phyloP scores from a whole-genome alignment of 1,284 basidiomycete species.

The Cryptococcus jaspeensis region DNA sequence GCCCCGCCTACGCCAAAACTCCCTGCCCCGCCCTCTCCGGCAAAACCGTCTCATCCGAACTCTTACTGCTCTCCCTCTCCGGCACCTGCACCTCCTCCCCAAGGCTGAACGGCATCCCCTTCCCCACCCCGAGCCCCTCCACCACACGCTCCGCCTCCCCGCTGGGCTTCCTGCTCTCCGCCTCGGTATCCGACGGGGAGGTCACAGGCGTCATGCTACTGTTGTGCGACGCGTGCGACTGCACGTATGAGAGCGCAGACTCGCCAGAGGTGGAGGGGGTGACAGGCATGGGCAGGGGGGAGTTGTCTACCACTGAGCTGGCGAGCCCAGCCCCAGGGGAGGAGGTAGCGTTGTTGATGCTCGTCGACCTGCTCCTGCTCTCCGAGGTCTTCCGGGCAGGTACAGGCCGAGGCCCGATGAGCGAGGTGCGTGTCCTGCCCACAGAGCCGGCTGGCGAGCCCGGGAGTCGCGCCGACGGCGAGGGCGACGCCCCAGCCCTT shows the following conservation, averaged over 20 bases:
- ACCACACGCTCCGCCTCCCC: not conserved
- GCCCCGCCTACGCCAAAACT: not conserved
- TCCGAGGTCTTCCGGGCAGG: conserved; percentile 4
- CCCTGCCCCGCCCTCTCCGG: not conserved
- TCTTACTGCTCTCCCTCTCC: conserved; percentile 15
- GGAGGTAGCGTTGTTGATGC: not conserved
- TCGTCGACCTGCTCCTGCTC: not conserved
- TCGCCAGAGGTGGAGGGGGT: conserved; percentile 18
- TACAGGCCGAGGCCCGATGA: conserved; percentile 27
- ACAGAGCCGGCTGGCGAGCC: conserved; percentile 1
- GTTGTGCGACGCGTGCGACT: conserved; percentile 9
- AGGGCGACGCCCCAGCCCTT: too few relatives aligned
- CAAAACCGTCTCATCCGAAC: conserved; percentile 22
- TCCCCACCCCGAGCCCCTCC: not conserved
- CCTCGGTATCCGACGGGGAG: conserved; percentile 13
- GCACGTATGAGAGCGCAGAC: conserved; percentile 13
- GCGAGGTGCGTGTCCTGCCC: conserved; percentile 9
- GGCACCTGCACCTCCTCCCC: not conserved
- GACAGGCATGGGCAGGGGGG: conserved; percentile 4
- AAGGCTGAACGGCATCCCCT: not conserved
- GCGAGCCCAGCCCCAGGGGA: not conserved
- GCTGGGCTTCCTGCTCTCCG: conserved; percentile 1
- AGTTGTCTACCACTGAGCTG: too few relatives aligned
- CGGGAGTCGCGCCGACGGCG: too few relatives aligned
- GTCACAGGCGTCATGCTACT: conserved; percentile 16